Conservation (phyloP, 2,329 filamentous ascomycete species). For the Penicillium polonicum region DNA sequence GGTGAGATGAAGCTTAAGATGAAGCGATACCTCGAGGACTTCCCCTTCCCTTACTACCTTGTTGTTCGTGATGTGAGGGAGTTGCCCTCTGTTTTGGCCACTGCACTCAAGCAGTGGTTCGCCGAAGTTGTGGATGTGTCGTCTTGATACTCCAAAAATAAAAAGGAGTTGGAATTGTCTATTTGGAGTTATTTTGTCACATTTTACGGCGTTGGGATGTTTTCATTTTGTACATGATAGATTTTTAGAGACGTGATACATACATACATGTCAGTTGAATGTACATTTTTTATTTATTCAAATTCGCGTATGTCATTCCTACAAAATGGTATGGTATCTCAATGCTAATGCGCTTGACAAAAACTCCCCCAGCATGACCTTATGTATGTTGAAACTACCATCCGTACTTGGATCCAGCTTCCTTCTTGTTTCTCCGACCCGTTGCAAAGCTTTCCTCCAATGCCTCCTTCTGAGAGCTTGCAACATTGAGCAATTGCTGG, state of each 20-base stretch:
- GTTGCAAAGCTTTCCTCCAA: conserved; percentile 88
- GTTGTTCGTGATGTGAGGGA: conserved; percentile 91
- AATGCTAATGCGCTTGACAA: conserved; percentile 11
- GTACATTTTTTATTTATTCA: conserved; percentile 5
- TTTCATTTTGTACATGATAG: conserved; percentile 17
- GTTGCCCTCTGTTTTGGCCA: conserved; percentile 81
- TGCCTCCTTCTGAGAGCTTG: conserved; percentile 77
- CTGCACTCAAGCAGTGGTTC: conserved; percentile 94
- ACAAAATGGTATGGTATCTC: conserved; percentile 14
- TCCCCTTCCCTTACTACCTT: conserved; percentile 95
- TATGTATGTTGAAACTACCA: conserved; percentile 54
- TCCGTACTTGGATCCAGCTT: conserved; percentile 80
- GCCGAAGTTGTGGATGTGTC: conserved; percentile 61
- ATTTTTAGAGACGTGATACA: conserved; percentile 6
- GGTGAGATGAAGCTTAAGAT: conserved; percentile 70
- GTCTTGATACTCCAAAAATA: conserved; percentile 24
- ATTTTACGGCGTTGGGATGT: conserved; percentile 13
- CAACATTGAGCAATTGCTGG: conserved; percentile 81
- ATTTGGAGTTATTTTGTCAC: conserved; percentile 22
- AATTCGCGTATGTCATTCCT: background rate
- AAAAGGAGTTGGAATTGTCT: conserved; percentile 15
- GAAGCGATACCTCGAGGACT: conserved; percentile 88
- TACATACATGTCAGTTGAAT: background rate
- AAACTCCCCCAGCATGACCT: background rate
- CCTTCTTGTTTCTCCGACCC: conserved; percentile 74